Percentiles rank a stretch among this genome's conserved stretches.
Conservation (phyloP, 148 eudicot genomes). For the Arbutus unedo region DNA sequence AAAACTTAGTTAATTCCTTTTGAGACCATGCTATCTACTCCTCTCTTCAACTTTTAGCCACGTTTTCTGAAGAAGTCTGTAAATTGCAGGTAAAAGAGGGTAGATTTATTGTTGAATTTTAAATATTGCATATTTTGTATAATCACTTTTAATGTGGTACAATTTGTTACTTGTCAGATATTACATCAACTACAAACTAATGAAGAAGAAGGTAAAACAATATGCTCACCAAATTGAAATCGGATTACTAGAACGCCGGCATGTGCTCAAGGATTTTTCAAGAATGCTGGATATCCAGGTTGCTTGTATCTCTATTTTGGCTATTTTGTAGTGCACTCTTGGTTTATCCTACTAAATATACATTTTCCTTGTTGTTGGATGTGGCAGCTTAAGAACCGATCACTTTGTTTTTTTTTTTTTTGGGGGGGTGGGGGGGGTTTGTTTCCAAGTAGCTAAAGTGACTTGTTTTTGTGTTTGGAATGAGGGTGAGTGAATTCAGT, state of each 20-base stretch:
- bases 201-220: conserved; percentile 73
- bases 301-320: not conserved
- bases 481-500: too few species aligned
- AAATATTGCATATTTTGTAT: not conserved
- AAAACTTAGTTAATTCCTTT: not conserved
- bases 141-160: not conserved
- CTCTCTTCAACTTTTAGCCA: not conserved
- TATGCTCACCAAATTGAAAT: conserved; percentile 52
- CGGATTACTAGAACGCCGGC: conserved; percentile 50
- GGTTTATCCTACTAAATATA: not conserved
- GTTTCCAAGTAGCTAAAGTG: too few species aligned
- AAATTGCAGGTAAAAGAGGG: not conserved
- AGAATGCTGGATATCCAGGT: conserved; percentile 77
- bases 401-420: not conserved
- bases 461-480: too few species aligned
- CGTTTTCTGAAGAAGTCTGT: not conserved
- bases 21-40: not conserved
- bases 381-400: not conserved
- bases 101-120: not conserved
- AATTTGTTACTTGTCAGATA: conserved; percentile 30
- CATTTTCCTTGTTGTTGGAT: not conserved
- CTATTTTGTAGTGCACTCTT: conserved; percentile 5
- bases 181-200: conserved; percentile 69
- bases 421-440: not conserved
- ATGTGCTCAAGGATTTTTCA: conserved; percentile 68